Base-by-base conservation (phyloP, 805 yeast genomes). In the Kazachstania psychrophila region DNA sequence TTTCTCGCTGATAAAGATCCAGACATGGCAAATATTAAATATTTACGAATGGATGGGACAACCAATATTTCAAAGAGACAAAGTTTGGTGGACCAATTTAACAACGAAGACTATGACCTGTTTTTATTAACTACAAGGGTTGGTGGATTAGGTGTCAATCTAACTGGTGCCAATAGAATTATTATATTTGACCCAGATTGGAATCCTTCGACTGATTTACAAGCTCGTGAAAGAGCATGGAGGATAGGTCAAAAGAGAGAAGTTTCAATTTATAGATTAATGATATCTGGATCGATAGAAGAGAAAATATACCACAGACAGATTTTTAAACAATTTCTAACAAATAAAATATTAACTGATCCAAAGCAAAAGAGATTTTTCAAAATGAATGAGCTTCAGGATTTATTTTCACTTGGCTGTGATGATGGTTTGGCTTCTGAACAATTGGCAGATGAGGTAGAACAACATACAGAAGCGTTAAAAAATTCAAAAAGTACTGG, bases 151-250 rank as follows among this genome's bases (percentile, higher is more conserved):
- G 98, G 98, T 15, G 84, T 89, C 2, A 89, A 89, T 56, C 58
- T 89, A 31, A 89, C 96, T 0, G 97, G 97, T 3, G 97, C 98
- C 0, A 87, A 87, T 46, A 64, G 97, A 31, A 96, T 89, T 10
- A 85, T 89, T 16, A 89, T 89, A 12, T 89, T 73, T 55, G 98
- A 89, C 52, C 98, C 98, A 0, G 97, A 92, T 60, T 89, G 98
- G 98, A 89, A 89, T 52, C 98, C 98, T 1, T 86, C 96, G 1
- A 92, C 97, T 0, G 98, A 89, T 63, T 70, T 88, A 41, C 98
- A 89, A 60, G 98, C 98, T 0, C 68, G 97, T 41, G 98, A 89
- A 56, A 64, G 98, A 33, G 96, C 97, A 0, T 92, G 97, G 97
- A 68, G 98, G 45, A 68, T 89, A 44, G 98, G 98, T 1, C 98